phyloP scores from a whole-genome alignment of 768 basidiomycete species.

The Tulasnella sp. region DNA sequence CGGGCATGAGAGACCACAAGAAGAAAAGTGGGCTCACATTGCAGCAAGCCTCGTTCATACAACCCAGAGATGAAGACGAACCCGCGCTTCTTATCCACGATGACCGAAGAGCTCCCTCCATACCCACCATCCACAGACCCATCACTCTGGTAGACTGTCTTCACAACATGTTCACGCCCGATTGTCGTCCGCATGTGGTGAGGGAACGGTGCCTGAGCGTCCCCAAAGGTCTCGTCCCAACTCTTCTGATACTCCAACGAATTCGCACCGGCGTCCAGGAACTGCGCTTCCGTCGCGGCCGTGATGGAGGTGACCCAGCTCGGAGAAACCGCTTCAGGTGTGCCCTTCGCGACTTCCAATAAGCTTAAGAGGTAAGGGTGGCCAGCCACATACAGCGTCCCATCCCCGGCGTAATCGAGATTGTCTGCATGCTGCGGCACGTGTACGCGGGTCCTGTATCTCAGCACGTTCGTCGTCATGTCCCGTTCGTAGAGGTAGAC shows the following conservation, averaged over 20 bases:
- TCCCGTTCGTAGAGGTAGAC: slow-evolving; percentile 42
- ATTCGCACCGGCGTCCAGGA: not conserved
- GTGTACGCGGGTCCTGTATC: slow-evolving; percentile 29
- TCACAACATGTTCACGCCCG: slow-evolving; percentile 32
- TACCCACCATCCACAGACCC: slow-evolving; percentile 27
- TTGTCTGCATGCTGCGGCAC: slow-evolving; percentile 58
- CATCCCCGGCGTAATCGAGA: slow-evolving; percentile 39
- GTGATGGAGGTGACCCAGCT: slow-evolving; percentile 49
- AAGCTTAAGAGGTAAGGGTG: slow-evolving; percentile 54
- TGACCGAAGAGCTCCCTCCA: slow-evolving; percentile 6
- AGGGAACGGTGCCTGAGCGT: slow-evolving; percentile 39
- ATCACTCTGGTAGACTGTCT: slow-evolving; percentile 64
- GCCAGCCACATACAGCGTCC: slow-evolving; percentile 46
- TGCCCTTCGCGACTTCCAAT: slow-evolving; percentile 34
- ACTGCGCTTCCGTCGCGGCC: slow-evolving; percentile 18
- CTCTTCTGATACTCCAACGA: slow-evolving; percentile 14
- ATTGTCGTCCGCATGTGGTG: slow-evolving; percentile 33
- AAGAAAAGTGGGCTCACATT: slow-evolving; percentile 17
- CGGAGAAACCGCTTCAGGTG: slow-evolving; percentile 31
- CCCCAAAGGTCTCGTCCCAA: slow-evolving; percentile 9
- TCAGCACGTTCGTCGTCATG: slow-evolving; percentile 34
- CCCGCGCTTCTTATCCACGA: slow-evolving; percentile 7
- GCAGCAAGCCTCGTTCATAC: slow-evolving; percentile 19
- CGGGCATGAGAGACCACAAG: too few species aligned
- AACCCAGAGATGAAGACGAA: slow-evolving; percentile 18